Evolutionary conservation across 106 monocot species (phyloP).

Genomic region (Narthecium ossifragum): DNA sequence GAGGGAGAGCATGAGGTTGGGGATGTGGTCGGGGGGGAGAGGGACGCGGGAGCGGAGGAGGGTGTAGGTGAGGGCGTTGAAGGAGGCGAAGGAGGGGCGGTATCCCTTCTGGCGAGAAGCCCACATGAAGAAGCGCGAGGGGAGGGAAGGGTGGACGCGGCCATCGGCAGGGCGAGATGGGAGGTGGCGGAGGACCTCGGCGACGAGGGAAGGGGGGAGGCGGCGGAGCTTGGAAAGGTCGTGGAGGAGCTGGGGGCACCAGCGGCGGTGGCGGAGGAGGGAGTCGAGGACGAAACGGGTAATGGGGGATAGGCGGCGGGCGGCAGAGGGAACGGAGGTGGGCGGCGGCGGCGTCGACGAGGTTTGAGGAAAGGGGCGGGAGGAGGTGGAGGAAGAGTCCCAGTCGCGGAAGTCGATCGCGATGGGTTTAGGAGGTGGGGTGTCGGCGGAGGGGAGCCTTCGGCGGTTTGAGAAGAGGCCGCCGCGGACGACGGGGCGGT

Average conservation of each 20-base stretch:
- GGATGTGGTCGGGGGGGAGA: slow-evolving; percentile 67
- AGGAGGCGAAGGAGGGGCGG: slow-evolving; percentile 61
- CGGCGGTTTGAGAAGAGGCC: slow-evolving; percentile 35
- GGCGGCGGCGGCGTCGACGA: slow-evolving; percentile 3
- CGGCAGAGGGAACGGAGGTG: slow-evolving; percentile 19
- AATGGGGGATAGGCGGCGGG: slow-evolving; percentile 75
- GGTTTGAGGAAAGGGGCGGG: too few species aligned
- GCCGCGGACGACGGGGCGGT: slow-evolving; percentile 52
- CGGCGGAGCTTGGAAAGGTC: slow-evolving; percentile 90
- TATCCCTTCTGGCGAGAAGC: slow-evolving; percentile 73
- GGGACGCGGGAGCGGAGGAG: slow-evolving; percentile 43
- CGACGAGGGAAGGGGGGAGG: slow-evolving; percentile 56
- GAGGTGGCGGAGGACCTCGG: slow-evolving; percentile 76
- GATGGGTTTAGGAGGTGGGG: not conserved
- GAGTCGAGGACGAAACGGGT: slow-evolving; percentile 73
- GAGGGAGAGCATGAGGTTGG: slow-evolving; percentile 70
- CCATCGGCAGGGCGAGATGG: too few species aligned
- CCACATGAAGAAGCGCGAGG: slow-evolving; percentile 83
- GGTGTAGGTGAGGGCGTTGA: slow-evolving; percentile 64
- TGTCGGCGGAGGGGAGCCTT: slow-evolving; percentile 6
- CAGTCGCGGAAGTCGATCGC: slow-evolving; percentile 53
- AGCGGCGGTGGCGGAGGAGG: slow-evolving; percentile 63
- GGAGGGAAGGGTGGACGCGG: slow-evolving; percentile 29
- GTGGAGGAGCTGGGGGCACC: slow-evolving; percentile 58
- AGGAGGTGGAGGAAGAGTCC: slow-evolving; percentile 31